phyloP scores from a whole-genome alignment of 306 rosid genomes.

The Fagus crenata region DNA sequence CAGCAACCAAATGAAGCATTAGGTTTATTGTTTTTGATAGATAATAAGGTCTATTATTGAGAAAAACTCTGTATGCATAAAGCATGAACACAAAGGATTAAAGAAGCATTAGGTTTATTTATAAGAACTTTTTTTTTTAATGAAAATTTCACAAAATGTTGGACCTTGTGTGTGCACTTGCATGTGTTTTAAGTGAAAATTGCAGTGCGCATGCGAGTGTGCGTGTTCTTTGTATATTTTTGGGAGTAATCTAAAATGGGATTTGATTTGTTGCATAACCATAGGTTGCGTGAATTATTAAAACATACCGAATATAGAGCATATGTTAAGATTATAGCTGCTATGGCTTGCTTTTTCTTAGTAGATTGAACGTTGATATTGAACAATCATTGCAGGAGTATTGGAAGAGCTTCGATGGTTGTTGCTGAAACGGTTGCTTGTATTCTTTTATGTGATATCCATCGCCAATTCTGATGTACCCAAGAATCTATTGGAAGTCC shows the following conservation, averaged over 20 bases:
- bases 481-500: conserved; percentile 20
- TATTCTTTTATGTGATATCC: conserved; percentile 46
- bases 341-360: not conserved
- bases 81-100: too few species aligned
- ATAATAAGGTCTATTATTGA: too few species aligned
- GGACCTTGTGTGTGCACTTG: too few species aligned
- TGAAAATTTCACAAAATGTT: too few species aligned
- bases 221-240: not conserved
- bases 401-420: conserved; percentile 36
- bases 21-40: not conserved
- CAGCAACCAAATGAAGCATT: not conserved
- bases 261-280: not conserved
- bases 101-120: too few species aligned
- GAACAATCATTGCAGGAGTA: conserved; percentile 49
- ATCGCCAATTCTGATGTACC: conserved; percentile 34
- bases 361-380: conserved; percentile 19
- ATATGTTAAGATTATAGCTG: not conserved
- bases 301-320: not conserved
- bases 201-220: not conserved
- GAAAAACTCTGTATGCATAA: too few species aligned
- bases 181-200: too few species aligned
- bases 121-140: not conserved
- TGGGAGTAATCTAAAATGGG: not conserved
- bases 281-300: not conserved
- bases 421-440: conserved; percentile 47